A percentile compares a stretch with the other conserved stretches of the same genome.
These are phyloP conservation scores for Macrophomina tecta DNA, from an alignment of 2,329 filamentous ascomycete genomes.

Conservation along the genomic window DNA sequence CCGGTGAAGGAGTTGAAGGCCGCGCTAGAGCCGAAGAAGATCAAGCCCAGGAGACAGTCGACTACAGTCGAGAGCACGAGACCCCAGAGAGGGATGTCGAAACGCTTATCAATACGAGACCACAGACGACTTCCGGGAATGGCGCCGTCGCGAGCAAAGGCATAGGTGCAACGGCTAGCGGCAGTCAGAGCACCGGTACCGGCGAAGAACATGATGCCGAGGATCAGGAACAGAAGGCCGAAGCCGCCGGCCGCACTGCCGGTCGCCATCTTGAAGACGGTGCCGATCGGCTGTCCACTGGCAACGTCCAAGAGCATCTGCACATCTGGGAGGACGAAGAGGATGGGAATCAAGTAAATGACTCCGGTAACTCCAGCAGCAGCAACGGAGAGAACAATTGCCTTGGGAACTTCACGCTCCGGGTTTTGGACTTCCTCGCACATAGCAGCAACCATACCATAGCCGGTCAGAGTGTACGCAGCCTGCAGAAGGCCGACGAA, in stretches of 20 bases:
- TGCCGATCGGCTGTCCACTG: slow-evolving; percentile 76
- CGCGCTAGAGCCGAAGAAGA: slow-evolving; percentile 78
- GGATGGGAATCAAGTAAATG: slow-evolving; percentile 73
- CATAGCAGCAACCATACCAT: slow-evolving; percentile 75
- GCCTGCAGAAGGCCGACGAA: slow-evolving; percentile 74
- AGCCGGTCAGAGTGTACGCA: slow-evolving; percentile 66
- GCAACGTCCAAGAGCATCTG: slow-evolving; percentile 67
- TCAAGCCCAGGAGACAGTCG: slow-evolving; percentile 74
- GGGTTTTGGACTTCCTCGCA: slow-evolving; percentile 75
- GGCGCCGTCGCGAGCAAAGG: slow-evolving; percentile 76
- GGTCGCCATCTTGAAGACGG: slow-evolving; percentile 77
- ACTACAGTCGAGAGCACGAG: slow-evolving; percentile 71
- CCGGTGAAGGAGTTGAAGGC: slow-evolving; percentile 83
- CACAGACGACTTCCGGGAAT: slow-evolving; percentile 73
- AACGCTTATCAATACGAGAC: slow-evolving; percentile 67
- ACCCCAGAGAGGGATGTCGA: slow-evolving; percentile 74
- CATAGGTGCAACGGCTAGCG: slow-evolving; percentile 75
- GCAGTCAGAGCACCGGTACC: slow-evolving; percentile 77
- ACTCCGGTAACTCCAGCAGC: slow-evolving; percentile 70
- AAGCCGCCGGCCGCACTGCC: slow-evolving; percentile 76
- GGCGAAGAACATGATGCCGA: slow-evolving; percentile 79
- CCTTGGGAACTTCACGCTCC: slow-evolving; percentile 71
- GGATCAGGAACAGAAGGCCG: slow-evolving; percentile 74
- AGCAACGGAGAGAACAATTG: slow-evolving; percentile 72
- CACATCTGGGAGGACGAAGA: slow-evolving; percentile 77